Percentiles rank a stretch among this genome's conserved stretches.
These are phyloP conservation scores for Epithemia pelagica DNA, from an alignment of 108 stramenopile genomes.

Conservation along the genomic window DNA sequence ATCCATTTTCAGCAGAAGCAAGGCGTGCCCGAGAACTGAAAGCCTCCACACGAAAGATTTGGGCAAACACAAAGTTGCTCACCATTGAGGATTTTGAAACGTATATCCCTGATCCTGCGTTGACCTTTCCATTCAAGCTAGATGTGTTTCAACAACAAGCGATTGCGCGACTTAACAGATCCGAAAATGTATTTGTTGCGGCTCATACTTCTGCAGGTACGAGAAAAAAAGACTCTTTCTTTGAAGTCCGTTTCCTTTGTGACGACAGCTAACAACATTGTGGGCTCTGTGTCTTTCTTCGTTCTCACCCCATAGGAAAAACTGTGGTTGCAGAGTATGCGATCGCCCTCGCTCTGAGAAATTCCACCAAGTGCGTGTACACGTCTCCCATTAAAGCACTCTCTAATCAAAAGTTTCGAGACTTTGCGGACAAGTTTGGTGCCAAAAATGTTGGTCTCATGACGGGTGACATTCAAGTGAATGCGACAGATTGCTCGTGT, in stretches of 20 bases:
- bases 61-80: conserved; percentile 69
- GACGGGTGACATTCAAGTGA: conserved; percentile 83
- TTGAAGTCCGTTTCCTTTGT: neutral
- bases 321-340: conserved; percentile 93
- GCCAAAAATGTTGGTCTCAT: conserved; percentile 55
- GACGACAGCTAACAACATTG: neutral
- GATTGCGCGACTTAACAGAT: conserved; percentile 67
- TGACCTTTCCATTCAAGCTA: conserved; percentile 62
- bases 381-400: conserved; percentile 94
- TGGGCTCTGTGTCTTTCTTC: too few species aligned
- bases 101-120: conserved; percentile 55
- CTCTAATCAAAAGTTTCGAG: conserved; percentile 92
- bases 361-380: conserved; percentile 78
- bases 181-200: conserved; percentile 87
- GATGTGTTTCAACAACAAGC: conserved; percentile 94
- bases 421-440: conserved; percentile 77
- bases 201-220: conserved; percentile 90
- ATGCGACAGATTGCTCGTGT: conserved; percentile 63
- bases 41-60: conserved; percentile 57
- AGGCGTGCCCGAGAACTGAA: conserved; percentile 22
- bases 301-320: too few species aligned
- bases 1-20: conserved; percentile 35
- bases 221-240: too few species aligned
- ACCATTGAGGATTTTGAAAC: conserved; percentile 60
- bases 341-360: conserved; percentile 67